Evolutionary conservation across 805 yeast species (phyloP).

Genomic region (Pichia deserticola): DNA sequence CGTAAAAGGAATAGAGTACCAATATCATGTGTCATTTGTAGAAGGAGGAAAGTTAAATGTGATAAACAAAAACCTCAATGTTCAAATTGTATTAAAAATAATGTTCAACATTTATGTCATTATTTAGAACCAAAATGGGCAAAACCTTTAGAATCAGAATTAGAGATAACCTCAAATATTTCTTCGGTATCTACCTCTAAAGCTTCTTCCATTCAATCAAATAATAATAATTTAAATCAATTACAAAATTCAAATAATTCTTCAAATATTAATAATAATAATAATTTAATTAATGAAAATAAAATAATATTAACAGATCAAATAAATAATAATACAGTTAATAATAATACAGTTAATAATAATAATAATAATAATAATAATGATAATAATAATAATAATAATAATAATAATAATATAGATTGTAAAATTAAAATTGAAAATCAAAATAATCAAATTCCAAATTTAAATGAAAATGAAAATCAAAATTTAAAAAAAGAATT

Average conservation of each 20-base stretch:
- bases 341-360: too few relatives aligned
- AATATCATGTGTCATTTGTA: slow-evolving; percentile 32
- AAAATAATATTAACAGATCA: too few relatives aligned
- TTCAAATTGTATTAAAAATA: slow-evolving; percentile 48
- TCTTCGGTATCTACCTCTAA: too few relatives aligned
- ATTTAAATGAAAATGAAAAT: background rate
- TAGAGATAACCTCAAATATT: slow-evolving; percentile 4
- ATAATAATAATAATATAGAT: too few relatives aligned
- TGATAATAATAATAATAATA: too few relatives aligned
- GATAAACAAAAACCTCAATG: slow-evolving; percentile 47
- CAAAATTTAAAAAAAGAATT: slow-evolving; percentile 19
- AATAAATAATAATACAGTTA: too few relatives aligned
- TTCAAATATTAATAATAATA: too few relatives aligned
- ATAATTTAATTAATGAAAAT: too few relatives aligned
- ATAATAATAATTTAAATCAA: too few relatives aligned
- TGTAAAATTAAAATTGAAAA: slow-evolving; percentile 16
- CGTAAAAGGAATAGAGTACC: slow-evolving; percentile 34
- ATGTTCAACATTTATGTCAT: slow-evolving; percentile 50
- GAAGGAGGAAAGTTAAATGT: slow-evolving; percentile 34
- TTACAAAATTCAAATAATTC: too few relatives aligned
- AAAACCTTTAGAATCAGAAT: slow-evolving; percentile 24
- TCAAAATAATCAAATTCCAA: background rate
- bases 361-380: too few relatives aligned
- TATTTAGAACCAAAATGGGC: slow-evolving; percentile 60
- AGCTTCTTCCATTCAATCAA: too few relatives aligned